These are phyloP conservation scores for Zarea fungicola DNA, from an alignment of 2,329 filamentous ascomycete genomes.

Conservation along the genomic window DNA sequence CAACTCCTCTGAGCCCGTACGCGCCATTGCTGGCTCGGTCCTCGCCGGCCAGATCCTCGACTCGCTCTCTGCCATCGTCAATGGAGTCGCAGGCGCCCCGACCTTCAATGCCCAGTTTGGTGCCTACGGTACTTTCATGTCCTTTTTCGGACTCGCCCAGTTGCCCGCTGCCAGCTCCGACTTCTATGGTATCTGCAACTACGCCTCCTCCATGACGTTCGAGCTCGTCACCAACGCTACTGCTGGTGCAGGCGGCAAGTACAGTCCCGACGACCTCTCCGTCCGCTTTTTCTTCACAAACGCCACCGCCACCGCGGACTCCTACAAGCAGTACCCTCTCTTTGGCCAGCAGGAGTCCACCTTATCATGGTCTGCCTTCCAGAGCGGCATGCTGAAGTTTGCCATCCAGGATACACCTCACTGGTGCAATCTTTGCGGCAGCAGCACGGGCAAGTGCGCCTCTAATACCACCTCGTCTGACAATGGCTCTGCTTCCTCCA, in stretches of 20 bases:
- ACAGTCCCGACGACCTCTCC: slow-evolving; percentile 41
- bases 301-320: slow-evolving; percentile 49
- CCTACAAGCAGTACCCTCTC: slow-evolving; percentile 48
- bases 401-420: slow-evolving; percentile 57
- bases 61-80: slow-evolving; percentile 48
- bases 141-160: slow-evolving; percentile 56
- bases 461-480: slow-evolving; percentile 21
- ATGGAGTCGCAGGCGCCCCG: slow-evolving; percentile 29
- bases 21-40: slow-evolving; percentile 53
- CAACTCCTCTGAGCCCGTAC: slow-evolving; percentile 65
- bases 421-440: slow-evolving; percentile 76
- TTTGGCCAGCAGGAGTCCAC: slow-evolving; percentile 52
- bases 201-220: slow-evolving; percentile 75
- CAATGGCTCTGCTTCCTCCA: slow-evolving; percentile 20
- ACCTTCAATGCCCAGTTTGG: slow-evolving; percentile 53
- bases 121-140: slow-evolving; percentile 56
- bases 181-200: slow-evolving; percentile 77
- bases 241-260: slow-evolving; percentile 34
- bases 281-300: slow-evolving; percentile 60
- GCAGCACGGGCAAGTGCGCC: slow-evolving; percentile 62
- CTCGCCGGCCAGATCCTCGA: slow-evolving; percentile 51
- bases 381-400: slow-evolving; percentile 56
- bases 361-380: slow-evolving; percentile 67
- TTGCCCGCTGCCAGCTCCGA: slow-evolving; percentile 47
- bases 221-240: slow-evolving; percentile 60